Conservation (phyloP, 2,329 filamentous ascomycete genomes). For the Fusarium avenaceum region DNA sequence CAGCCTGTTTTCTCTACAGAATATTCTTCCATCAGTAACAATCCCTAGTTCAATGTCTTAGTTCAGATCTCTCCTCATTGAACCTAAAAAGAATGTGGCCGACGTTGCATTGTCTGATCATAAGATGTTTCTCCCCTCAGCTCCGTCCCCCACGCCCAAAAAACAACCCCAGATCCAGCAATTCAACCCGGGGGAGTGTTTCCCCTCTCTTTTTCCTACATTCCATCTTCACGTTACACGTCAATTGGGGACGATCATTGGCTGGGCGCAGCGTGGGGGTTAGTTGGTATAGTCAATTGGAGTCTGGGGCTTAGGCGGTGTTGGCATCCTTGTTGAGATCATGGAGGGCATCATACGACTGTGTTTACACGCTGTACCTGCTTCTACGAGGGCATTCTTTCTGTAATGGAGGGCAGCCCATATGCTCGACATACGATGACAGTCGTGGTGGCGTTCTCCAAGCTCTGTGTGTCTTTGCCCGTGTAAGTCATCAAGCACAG, state of each 20-base stretch:
- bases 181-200: neutral
- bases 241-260: conserved; percentile 41
- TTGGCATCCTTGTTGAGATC: conserved; percentile 28
- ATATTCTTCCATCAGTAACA: conserved; percentile 19
- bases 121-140: conserved; percentile 16
- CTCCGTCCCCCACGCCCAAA: conserved; percentile 28
- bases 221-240: conserved; percentile 36
- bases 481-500: conserved; percentile 19
- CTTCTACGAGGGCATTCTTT: conserved; percentile 33
- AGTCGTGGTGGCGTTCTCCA: conserved; percentile 14
- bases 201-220: conserved; percentile 11
- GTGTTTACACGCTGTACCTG: conserved; percentile 46
- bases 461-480: conserved; percentile 5
- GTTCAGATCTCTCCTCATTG: neutral
- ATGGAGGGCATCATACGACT: conserved; percentile 34
- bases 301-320: conserved; percentile 15
- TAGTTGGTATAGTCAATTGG: neutral
- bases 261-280: conserved; percentile 39
- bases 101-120: conserved; percentile 16
- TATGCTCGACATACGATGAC: conserved; percentile 26
- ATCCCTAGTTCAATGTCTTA: neutral
- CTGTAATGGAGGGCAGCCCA: conserved; percentile 34
- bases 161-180: neutral
- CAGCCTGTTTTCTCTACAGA: too few species aligned
- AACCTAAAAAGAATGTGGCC: neutral